Evolutionary conservation across 345 rosid genomes (phyloP).

Genomic region (Noccaea caerulescens): DNA sequence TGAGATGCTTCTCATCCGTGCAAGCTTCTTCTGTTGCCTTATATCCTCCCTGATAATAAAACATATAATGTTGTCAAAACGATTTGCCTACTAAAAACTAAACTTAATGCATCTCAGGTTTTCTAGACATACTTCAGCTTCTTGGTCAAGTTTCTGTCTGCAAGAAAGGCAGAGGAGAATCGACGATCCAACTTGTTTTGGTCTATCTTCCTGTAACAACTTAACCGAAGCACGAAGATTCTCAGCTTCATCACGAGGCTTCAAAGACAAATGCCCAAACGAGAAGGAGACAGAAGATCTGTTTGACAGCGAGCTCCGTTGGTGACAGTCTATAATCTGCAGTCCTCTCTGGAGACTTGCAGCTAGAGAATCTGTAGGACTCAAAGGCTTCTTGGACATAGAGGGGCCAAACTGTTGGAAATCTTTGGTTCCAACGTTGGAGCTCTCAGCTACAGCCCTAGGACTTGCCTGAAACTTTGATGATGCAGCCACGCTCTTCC

Average conservation of each 20-base stretch:
- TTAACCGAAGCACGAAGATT: constrained; percentile 51
- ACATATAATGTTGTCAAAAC: constrained; percentile 11
- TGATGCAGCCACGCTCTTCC: constrained; percentile 62
- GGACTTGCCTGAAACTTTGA: constrained; percentile 59
- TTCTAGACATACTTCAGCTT: constrained; percentile 38
- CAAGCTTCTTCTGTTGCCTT: constrained; percentile 58
- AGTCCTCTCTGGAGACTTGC: constrained; percentile 92
- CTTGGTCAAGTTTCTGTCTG: constrained; percentile 56
- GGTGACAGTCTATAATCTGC: constrained; percentile 75
- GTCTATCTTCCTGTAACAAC: constrained; percentile 43
- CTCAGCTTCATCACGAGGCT: constrained; percentile 67
- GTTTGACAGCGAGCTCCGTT: constrained; percentile 59
- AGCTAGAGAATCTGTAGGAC: constrained; percentile 77
- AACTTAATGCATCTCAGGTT: constrained; percentile 17
- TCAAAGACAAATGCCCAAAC: constrained; percentile 76
- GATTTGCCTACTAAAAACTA: not conserved
- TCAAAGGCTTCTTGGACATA: constrained; percentile 58
- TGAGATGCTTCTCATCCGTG: constrained; percentile 49
- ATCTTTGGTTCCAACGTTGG: constrained; percentile 26
- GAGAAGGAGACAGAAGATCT: constrained; percentile 81
- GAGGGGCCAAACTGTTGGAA: constrained; percentile 59
- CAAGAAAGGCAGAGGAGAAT: constrained; percentile 71
- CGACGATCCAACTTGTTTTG: constrained; percentile 43
- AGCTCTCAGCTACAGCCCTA: constrained; percentile 49
- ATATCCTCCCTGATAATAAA: constrained; percentile 36